Conservation (phyloP, 345 rosid genomes). For the Pistacia atlantica region DNA sequence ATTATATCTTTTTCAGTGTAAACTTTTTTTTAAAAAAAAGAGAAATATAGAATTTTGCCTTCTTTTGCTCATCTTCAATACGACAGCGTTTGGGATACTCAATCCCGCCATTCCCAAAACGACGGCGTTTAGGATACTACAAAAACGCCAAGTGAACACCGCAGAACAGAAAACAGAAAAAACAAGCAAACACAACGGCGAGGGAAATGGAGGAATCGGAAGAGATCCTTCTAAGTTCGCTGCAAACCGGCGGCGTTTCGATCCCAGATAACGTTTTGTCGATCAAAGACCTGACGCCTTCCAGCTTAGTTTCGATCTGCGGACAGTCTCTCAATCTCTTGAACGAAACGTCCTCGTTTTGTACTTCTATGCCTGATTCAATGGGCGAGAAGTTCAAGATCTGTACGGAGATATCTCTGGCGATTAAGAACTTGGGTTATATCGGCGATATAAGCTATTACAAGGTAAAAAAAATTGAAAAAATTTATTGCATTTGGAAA, state of each 20-base stretch:
- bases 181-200: not conserved
- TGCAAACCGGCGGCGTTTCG: conserved; percentile 49
- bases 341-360: conserved; percentile 37
- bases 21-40: too few relatives aligned
- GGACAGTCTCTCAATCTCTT: conserved; percentile 64
- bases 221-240: conserved; percentile 42
- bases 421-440: conserved; percentile 63
- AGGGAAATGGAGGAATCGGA: conserved; percentile 7
- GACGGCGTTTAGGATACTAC: not conserved
- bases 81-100: not conserved
- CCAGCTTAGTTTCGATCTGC: conserved; percentile 54
- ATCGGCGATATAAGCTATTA: conserved; percentile 58
- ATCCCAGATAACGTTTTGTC: conserved; percentile 49
- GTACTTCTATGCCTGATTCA: conserved; percentile 44
- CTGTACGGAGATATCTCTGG: conserved; percentile 58
- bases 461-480: conserved; percentile 42
- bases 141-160: not conserved
- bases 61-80: not conserved
- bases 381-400: conserved; percentile 57
- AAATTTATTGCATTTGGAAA: not conserved
- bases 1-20: too few relatives aligned
- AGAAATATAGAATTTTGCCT: too few relatives aligned
- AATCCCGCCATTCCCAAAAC: not conserved
- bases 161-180: not conserved
- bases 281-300: conserved; percentile 41